Conservation (phyloP, 2,329 filamentous ascomycete genomes). For the Aspergillus fischeri region DNA sequence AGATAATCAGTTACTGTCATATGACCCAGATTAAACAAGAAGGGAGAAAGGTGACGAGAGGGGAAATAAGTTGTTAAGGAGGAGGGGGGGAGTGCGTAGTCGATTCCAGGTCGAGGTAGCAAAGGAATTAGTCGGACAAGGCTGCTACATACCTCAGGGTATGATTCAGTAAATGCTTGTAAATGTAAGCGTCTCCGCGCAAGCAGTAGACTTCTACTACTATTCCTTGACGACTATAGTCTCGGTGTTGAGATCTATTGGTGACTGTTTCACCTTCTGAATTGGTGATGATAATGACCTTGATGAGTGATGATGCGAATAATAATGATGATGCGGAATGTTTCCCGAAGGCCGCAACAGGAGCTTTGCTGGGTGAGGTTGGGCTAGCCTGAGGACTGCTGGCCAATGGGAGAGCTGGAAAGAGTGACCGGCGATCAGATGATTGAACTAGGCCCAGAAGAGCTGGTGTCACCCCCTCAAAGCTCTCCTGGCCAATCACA, state of each 20-base stretch:
- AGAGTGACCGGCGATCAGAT: slow-evolving; percentile 2
- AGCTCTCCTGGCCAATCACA: not conserved
- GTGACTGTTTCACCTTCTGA: not conserved
- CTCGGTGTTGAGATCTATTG: not conserved
- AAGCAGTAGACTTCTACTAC: not conserved
- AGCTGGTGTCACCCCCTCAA: slow-evolving; percentile 12
- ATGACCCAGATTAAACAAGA: slow-evolving; percentile 8
- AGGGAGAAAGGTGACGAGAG: slow-evolving; percentile 9
- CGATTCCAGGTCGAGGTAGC: not conserved
- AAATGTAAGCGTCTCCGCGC: not conserved
- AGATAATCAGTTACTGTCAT: slow-evolving; percentile 15
- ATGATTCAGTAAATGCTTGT: not conserved
- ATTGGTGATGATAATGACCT: not conserved
- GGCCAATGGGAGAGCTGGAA: slow-evolving; percentile 4
- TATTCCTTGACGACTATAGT: not conserved
- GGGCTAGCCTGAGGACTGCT: slow-evolving; percentile 1
- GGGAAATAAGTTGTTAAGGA: slow-evolving; percentile 1
- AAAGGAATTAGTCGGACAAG: slow-evolving; percentile 12
- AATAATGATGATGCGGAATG: not conserved
- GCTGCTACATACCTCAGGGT: not conserved
- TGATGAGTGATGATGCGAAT: too few relatives aligned
- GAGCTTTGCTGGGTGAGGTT: slow-evolving; percentile 2
- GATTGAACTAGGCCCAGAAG: slow-evolving; percentile 14
- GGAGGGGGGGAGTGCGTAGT: slow-evolving; percentile 3
- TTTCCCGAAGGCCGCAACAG: not conserved